Percentiles rank a stretch among this genome's conserved stretches.
Conservation (phyloP, 163 green algal genomes). For the Scenedesmus sp. region DNA sequence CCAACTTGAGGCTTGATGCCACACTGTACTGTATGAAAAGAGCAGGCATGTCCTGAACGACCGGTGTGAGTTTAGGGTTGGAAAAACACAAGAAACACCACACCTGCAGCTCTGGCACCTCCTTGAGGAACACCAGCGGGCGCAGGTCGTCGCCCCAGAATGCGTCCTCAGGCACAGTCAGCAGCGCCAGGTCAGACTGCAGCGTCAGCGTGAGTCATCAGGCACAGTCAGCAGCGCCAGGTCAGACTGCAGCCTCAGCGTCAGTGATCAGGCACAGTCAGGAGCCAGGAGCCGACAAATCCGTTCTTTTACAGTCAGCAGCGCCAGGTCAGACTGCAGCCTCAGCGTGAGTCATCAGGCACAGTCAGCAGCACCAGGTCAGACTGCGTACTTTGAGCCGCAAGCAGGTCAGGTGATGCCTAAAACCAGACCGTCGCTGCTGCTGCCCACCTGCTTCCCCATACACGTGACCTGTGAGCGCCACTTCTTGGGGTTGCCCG, state of each 20-base stretch:
- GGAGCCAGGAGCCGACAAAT: too few species aligned
- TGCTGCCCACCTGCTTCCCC: constrained; percentile 53
- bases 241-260: constrained; percentile 20
- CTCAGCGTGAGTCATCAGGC: not conserved
- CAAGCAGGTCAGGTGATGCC: too few species aligned
- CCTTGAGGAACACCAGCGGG: constrained; percentile 35
- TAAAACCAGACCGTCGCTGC: not conserved
- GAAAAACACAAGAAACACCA: not conserved
- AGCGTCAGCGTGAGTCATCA: not conserved
- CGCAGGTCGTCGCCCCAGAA: constrained; percentile 46
- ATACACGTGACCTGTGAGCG: constrained; percentile 42
- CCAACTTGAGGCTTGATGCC: too few species aligned
- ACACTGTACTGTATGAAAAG: too few species aligned
- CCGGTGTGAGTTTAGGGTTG: too few species aligned
- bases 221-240: constrained; percentile 47
- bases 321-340: not conserved
- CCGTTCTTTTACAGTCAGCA: too few species aligned
- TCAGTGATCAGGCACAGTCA: not conserved
- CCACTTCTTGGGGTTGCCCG: constrained; percentile 56
- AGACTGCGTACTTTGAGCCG: not conserved
- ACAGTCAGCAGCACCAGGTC: not conserved
- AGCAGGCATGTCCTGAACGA: too few species aligned
- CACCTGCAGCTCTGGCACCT: constrained; percentile 50
- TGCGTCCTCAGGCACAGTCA: constrained; percentile 48
- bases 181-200: constrained; percentile 55